These are phyloP conservation scores for Hemerocallis citrina DNA, from an alignment of 106 monocot species.

Conservation along the genomic window DNA sequence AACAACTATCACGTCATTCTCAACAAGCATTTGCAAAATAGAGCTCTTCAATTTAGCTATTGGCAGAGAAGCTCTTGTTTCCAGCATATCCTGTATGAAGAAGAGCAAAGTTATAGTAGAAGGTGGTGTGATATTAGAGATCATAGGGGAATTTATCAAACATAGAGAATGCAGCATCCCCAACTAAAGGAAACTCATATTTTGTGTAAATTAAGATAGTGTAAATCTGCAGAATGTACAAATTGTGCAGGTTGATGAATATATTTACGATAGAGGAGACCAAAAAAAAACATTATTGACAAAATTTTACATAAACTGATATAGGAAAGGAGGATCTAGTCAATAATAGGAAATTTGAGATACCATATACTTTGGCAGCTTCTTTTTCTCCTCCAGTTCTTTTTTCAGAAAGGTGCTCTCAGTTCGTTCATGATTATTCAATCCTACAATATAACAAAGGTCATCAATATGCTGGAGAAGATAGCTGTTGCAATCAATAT, in stretches of 20 bases:
- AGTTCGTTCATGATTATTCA: slow-evolving; percentile 17
- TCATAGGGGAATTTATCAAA: neutral
- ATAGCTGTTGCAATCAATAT: too few species aligned
- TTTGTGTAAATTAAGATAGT: neutral
- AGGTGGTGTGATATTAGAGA: too few species aligned
- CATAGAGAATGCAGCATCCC: neutral
- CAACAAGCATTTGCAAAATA: slow-evolving; percentile 47
- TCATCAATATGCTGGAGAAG: neutral
- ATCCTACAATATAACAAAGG: slow-evolving; percentile 22
- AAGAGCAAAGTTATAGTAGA: neutral
- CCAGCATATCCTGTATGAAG: slow-evolving; percentile 62
- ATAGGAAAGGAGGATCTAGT: neutral
- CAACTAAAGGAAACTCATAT: neutral
- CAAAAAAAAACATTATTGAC: neutral
- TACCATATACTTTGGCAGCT: slow-evolving; percentile 73
- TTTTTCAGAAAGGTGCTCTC: slow-evolving; percentile 50
- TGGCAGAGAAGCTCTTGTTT: slow-evolving; percentile 74
- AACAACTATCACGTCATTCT: slow-evolving; percentile 85
- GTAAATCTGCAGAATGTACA: neutral
- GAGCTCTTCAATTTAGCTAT: slow-evolving; percentile 59
- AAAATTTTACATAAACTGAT: neutral
- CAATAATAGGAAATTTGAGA: neutral
- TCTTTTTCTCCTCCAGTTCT: slow-evolving; percentile 53
- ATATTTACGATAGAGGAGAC: neutral
- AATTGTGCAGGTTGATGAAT: neutral